Conservation (phyloP, 495 filamentous ascomycete species). For the Talaromyces wortmannii region DNA sequence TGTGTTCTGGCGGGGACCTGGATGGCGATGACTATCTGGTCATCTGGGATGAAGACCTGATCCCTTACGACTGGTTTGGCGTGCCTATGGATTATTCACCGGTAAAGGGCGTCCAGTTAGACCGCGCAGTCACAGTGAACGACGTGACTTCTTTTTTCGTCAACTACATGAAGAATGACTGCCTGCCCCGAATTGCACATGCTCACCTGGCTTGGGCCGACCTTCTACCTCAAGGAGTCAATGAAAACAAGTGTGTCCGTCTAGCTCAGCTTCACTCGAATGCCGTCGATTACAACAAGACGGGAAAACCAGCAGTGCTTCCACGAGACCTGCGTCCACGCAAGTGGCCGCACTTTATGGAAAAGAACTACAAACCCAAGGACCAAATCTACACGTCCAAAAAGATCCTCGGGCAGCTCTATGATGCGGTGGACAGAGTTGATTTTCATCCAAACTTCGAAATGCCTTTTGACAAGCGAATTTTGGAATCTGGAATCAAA, state of each 20-base stretch:
- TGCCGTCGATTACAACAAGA: conserved; percentile 91
- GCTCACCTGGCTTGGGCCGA: conserved; percentile 81
- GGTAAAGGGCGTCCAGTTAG: conserved; percentile 40
- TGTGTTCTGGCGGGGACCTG: conserved; percentile 94
- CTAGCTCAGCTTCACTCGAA: conserved; percentile 80
- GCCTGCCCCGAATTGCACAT: conserved; percentile 69
- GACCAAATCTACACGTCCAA: conserved; percentile 56
- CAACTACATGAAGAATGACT: conserved; percentile 88
- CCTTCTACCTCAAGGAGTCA: conserved; percentile 50
- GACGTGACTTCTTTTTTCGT: conserved; percentile 85
- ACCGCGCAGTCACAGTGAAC: conserved; percentile 52
- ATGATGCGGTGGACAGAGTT: conserved; percentile 60
- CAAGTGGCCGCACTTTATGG: conserved; percentile 88
- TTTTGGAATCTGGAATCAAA: conserved; percentile 55
- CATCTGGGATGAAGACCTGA: conserved; percentile 78
- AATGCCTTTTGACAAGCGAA: conserved; percentile 67
- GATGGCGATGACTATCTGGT: conserved; percentile 96
- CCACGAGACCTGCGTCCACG: conserved; percentile 47
- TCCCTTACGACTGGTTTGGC: conserved; percentile 62
- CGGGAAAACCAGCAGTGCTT: conserved; percentile 70
- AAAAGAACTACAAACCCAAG: conserved; percentile 48
- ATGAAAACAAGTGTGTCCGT: conserved; percentile 61
- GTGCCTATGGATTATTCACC: conserved; percentile 67
- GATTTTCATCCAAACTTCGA: conserved; percentile 67
- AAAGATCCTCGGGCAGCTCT: conserved; percentile 76